Percentiles rank a stretch among this genome's conserved stretches.
These are phyloP conservation scores for Hymenoscyphus fructigenus DNA, from an alignment of 2,329 filamentous ascomycete species.

Conservation along the genomic window DNA sequence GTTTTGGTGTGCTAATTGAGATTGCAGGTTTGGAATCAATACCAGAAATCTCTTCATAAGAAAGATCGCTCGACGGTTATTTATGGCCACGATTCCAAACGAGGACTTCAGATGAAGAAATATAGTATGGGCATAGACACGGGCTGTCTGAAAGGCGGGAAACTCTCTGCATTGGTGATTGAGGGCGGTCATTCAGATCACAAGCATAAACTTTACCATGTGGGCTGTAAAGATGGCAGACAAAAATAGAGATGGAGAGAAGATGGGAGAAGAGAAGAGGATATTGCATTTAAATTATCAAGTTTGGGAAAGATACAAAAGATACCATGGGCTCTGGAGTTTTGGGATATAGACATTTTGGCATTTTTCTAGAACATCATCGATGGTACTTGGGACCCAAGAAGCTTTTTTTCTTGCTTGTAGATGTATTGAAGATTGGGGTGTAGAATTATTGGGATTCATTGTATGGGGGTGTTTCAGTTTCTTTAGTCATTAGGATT, in stretches of 20 bases:
- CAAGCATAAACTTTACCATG: conserved; percentile 32
- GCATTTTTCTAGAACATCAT: no score
- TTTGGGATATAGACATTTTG: neutral
- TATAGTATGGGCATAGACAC: conserved; percentile 87
- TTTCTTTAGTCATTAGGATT: no score
- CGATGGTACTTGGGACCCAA: no score
- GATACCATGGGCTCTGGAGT: conserved; percentile 2
- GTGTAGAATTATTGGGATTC: no score
- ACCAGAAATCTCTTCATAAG: conserved; percentile 42
- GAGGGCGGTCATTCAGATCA: conserved; percentile 49
- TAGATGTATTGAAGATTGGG: no score
- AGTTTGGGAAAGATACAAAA: neutral
- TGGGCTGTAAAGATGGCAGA: conserved; percentile 33
- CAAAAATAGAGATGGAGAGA: neutral
- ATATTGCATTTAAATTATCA: neutral
- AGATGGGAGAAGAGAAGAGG: neutral
- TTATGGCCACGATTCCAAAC: conserved; percentile 83
- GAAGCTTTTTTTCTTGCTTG: no score
- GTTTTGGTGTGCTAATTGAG: conserved; percentile 20
- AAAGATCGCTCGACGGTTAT: conserved; percentile 63
- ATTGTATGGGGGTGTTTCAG: no score
- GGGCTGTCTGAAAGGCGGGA: conserved; percentile 73
- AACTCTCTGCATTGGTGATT: conserved; percentile 76
- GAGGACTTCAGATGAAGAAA: conserved; percentile 62
- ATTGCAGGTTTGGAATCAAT: conserved; percentile 53